phyloP scores from a whole-genome alignment of 352 stramenopile genomes.

The Phytophthora brassicae region DNA sequence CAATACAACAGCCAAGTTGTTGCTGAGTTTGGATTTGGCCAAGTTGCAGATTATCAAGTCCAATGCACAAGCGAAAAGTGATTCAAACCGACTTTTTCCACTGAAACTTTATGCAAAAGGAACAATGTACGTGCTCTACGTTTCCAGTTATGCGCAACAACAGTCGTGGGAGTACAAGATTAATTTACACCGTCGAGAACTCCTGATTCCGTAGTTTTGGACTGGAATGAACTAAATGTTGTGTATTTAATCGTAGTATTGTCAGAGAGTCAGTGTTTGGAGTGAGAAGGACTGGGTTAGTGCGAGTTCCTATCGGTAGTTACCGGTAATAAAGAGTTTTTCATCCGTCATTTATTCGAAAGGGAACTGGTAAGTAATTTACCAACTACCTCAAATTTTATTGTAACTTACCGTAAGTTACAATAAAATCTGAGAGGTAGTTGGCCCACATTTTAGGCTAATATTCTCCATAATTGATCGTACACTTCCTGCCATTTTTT shows the following conservation, averaged over 20 bases:
- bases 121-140: conserved; percentile 73
- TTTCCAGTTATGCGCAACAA: conserved; percentile 77
- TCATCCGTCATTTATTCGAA: no score
- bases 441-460: no score
- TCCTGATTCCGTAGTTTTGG: conserved; percentile 63
- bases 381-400: no score
- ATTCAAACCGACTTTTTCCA: conserved; percentile 59
- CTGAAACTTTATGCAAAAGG: conserved; percentile 75
- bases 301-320: no score
- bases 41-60: conserved; percentile 82
- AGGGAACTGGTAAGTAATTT: no score
- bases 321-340: no score
- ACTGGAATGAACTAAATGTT: conserved; percentile 12
- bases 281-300: no score
- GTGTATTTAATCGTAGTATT: conserved; percentile 30
- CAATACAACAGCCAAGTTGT: conserved; percentile 69
- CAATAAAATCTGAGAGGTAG: no score
- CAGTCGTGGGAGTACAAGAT: conserved; percentile 84
- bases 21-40: conserved; percentile 70
- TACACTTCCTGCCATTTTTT: no score
- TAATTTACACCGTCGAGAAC: conserved; percentile 62
- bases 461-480: no score
- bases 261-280: no score
- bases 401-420: no score
- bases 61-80: conserved; percentile 42